Evolutionary conservation across 2,329 filamentous ascomycete genomes (phyloP), one percentile per base, ranked within the genome.

Genomic region (Penicillium sp.): DNA sequence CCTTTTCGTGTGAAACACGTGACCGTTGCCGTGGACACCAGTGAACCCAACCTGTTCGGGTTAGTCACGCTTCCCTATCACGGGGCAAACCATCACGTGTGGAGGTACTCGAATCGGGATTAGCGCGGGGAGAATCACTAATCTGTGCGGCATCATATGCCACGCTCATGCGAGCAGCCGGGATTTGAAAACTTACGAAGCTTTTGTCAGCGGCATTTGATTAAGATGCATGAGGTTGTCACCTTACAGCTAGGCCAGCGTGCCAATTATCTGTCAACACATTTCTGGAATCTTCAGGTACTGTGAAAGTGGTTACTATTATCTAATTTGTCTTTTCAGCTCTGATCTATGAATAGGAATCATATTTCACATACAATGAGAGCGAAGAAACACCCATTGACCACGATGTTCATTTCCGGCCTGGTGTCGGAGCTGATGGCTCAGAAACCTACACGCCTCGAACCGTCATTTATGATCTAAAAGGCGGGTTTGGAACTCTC

Each of bases 271-370:
- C 79, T 96, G 22, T 93, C 90, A 29, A 96, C 93, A 0, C 95
- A 99, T 78, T 99, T 97, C 75, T 99, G 95, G 95, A 99, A 99
- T 69, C 82, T 90, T 6, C 93, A 96, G 81, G 90, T 91, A 73
- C 39, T 63, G n/a, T 50, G 31, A 8, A 33, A n/a, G n/a, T 19
- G 3, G 21, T 31, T 6, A n/a, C 14, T 24, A 22, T n/a, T 10
- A 33, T 33, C 31, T 33, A 33, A 33, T n/a, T 11, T 33, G 13
- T 26, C 49, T 31, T 16, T 14, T 46, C 51, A 56, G 52, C 56
- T 50, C 52, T 59, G 19, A 64, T 61, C 33, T 51, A 50, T 43
- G 51, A 44, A 35, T 61, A 96, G 90, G 95, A 99, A 81, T 96
- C 93, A 1, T 99, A 99, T 76, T 98, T 98, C 71, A 97, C 93